A percentile compares a stretch with the other conserved stretches of the same genome.
Evolutionary conservation across 768 basidiomycete genomes (phyloP).

Genomic region (Mrakia blollopis): DNA sequence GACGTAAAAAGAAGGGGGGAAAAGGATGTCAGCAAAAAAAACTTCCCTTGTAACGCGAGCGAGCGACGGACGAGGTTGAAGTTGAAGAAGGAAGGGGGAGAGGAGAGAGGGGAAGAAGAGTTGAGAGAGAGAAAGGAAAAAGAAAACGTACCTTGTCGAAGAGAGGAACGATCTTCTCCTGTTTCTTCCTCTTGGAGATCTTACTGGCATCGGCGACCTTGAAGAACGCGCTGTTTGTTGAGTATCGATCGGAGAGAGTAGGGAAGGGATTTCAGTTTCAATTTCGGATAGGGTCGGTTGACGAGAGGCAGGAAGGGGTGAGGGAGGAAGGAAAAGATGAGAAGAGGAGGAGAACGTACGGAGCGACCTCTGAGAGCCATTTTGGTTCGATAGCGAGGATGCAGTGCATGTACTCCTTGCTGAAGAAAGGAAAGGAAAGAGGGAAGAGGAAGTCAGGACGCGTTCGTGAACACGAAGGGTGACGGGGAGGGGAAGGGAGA

Average conservation of each 20-base stretch:
- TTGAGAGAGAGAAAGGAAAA: neutral
- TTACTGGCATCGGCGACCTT: slow-evolving; percentile 96
- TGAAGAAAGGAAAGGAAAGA: no score
- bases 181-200: slow-evolving; percentile 90
- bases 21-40: neutral
- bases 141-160: slow-evolving; percentile 17
- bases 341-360: slow-evolving; percentile 40
- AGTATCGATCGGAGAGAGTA: neutral
- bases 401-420: slow-evolving; percentile 61
- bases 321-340: neutral
- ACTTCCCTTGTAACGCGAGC: no score
- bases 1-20: neutral
- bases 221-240: slow-evolving; percentile 82
- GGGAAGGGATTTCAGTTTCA: neutral
- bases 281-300: no score
- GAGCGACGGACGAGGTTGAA: no score
- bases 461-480: neutral
- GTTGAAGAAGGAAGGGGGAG: no score
- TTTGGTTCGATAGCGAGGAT: slow-evolving; percentile 93
- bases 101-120: neutral
- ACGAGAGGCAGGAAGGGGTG: no score
- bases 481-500: neutral
- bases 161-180: slow-evolving; percentile 51
- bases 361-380: slow-evolving; percentile 96
- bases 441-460: no score